Conservation (phyloP, 2,329 filamentous ascomycete species). For the Alternaria gansuensis region DNA sequence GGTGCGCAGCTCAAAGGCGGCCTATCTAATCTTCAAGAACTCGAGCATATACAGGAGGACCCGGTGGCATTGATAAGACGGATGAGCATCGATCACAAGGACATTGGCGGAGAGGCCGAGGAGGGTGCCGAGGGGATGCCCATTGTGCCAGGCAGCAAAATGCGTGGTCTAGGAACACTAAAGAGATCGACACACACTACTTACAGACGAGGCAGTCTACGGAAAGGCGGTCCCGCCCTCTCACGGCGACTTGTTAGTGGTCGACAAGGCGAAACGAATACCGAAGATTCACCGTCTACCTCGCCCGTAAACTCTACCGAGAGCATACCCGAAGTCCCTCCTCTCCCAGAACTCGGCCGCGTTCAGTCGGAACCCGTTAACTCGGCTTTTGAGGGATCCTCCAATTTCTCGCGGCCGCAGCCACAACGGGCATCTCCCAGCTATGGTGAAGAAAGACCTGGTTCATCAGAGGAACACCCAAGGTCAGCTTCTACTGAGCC, state of each 20-base stretch:
- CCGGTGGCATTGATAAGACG: conserved; percentile 75
- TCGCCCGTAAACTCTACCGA: conserved; percentile 56
- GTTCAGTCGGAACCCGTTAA: conserved; percentile 75
- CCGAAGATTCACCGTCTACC: conserved; percentile 61
- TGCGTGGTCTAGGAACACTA: conserved; percentile 78
- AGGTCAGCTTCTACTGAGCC: conserved; percentile 30
- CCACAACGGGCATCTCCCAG: conserved; percentile 41
- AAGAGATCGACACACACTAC: conserved; percentile 91
- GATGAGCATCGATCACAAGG: conserved; percentile 65
- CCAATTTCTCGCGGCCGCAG: conserved; percentile 68
- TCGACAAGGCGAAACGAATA: conserved; percentile 69
- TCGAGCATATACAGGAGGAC: conserved; percentile 86
- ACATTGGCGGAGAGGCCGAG: conserved; percentile 52
- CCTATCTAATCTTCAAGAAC: conserved; percentile 66
- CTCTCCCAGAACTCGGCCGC: conserved; percentile 61
- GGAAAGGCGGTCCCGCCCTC: conserved; percentile 77
- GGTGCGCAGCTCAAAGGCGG: conserved; percentile 60
- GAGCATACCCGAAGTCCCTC: conserved; percentile 48
- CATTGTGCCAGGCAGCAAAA: conserved; percentile 78
- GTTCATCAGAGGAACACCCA: conserved; percentile 39
- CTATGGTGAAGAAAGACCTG: conserved; percentile 30
- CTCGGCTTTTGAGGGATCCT: conserved; percentile 42
- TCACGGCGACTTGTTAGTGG: conserved; percentile 71
- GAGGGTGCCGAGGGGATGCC: conserved; percentile 62
- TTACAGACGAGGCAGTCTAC: conserved; percentile 87